Conservation (phyloP, 1,139 yeast genomes). For the Geotrichum siamense region DNA sequence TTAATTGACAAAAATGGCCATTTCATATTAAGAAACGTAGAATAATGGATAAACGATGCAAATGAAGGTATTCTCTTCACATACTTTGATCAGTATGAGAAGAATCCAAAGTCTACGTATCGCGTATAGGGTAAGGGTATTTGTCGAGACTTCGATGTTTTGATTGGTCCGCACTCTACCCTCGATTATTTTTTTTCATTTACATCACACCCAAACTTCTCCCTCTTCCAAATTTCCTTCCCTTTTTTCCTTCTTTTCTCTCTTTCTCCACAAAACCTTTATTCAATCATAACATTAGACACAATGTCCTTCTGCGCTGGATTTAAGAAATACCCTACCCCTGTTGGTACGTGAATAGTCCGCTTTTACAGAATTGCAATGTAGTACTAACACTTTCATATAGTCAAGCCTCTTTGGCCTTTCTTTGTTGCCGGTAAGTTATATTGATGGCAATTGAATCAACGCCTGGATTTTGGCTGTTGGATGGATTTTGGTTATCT, state of each 20-base stretch:
- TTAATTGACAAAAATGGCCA: too few species aligned
- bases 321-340: conserved; percentile 44
- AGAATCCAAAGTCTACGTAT: too few species aligned
- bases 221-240: not conserved
- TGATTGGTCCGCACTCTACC: not conserved
- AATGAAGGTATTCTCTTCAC: too few species aligned
- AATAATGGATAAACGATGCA: too few species aligned
- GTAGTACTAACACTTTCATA: conserved; percentile 1
- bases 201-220: conserved; percentile 1
- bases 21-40: too few species aligned
- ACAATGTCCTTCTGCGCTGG: too few species aligned
- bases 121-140: too few species aligned
- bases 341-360: conserved; percentile 31
- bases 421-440: conserved; percentile 53
- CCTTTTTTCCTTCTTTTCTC: conserved; percentile 1
- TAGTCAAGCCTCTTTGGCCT: conserved; percentile 60
- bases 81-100: too few species aligned
- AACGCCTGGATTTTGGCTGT: too few species aligned
- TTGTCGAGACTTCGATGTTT: too few species aligned
- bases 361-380: not conserved
- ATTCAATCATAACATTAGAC: conserved; percentile 16
- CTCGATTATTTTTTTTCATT: not conserved
- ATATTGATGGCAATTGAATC: too few species aligned
- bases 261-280: conserved; percentile 2
- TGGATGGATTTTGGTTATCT: too few species aligned